A percentile compares a stretch with the other conserved stretches of the same genome.
Evolutionary conservation across 768 basidiomycete species (phyloP).

Genomic region (Tricholoma sp.): DNA sequence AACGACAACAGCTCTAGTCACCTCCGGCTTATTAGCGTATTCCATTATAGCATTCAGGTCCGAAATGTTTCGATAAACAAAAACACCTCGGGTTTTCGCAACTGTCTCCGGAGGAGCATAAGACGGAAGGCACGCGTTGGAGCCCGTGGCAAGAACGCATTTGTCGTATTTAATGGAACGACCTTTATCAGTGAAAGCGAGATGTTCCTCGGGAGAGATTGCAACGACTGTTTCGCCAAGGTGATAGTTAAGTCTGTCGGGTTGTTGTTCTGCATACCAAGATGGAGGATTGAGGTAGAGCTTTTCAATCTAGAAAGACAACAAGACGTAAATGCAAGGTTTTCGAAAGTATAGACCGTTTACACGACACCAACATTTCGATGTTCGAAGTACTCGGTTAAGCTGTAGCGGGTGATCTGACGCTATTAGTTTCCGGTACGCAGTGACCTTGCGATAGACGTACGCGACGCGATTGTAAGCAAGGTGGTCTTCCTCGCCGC

Average conservation of each 20-base stretch:
- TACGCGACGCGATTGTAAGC: slow-evolving; percentile 54
- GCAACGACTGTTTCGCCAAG: slow-evolving; percentile 42
- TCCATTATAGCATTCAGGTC: slow-evolving; percentile 61
- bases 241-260: slow-evolving; percentile 49
- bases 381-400: slow-evolving; percentile 58
- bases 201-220: slow-evolving; percentile 32
- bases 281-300: slow-evolving; percentile 51
- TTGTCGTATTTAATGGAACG: slow-evolving; percentile 49
- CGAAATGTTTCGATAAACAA: slow-evolving; percentile 68
- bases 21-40: slow-evolving; percentile 44
- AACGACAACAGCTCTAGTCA: slow-evolving; percentile 50
- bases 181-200: slow-evolving; percentile 42
- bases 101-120: slow-evolving; percentile 41
- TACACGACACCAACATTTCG: slow-evolving; percentile 21
- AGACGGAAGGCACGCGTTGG: slow-evolving; percentile 55
- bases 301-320: slow-evolving; percentile 37
- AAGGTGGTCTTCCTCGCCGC: slow-evolving; percentile 51
- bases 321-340: background rate
- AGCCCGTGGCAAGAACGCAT: slow-evolving; percentile 68
- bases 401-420: background rate
- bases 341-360: too few relatives aligned
- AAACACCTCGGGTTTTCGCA: slow-evolving; percentile 46
- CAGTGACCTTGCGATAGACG: background rate
- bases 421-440: background rate
- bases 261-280: slow-evolving; percentile 59